Conservation (phyloP, 441 rosid genomes). For the Arabidopsis lyrata region DNA sequence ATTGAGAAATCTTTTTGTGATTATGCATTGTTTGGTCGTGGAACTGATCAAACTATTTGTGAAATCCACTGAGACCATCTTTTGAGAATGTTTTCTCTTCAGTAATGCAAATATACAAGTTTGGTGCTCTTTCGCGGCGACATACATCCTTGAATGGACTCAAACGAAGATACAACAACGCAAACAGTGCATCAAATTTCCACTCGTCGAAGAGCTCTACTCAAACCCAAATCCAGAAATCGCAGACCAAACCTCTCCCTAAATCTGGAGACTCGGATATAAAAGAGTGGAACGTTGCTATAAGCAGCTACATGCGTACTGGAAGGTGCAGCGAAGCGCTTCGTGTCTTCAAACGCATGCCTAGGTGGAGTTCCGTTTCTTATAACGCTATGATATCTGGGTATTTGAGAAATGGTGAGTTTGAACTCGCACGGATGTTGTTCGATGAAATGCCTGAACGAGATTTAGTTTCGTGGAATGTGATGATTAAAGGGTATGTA, state of each 20-base stretch:
- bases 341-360: constrained; percentile 53
- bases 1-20: too few relatives aligned
- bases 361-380: constrained; percentile 58
- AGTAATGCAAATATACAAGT: background rate
- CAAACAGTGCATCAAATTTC: constrained; percentile 29
- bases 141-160: constrained; percentile 22
- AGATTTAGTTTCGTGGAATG: constrained; percentile 63
- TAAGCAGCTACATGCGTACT: constrained; percentile 56
- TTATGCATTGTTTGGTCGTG: too few relatives aligned
- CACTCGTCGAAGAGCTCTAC: constrained; percentile 50
- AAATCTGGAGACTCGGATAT: constrained; percentile 52
- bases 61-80: background rate
- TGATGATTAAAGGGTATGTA: constrained; percentile 60
- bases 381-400: constrained; percentile 61
- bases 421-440: constrained; percentile 49
- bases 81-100: background rate
- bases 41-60: too few relatives aligned
- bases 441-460: constrained; percentile 61
- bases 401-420: constrained; percentile 45
- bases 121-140: constrained; percentile 13
- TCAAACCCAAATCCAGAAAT: constrained; percentile 33
- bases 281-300: constrained; percentile 53
- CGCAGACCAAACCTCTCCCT: background rate
- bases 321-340: constrained; percentile 50
- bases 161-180: constrained; percentile 22